A percentile compares a stretch with the other conserved stretches of the same genome.
phyloP scores from a whole-genome alignment of 2,329 filamentous ascomycete genomes.

The Paraphoma sp. region DNA sequence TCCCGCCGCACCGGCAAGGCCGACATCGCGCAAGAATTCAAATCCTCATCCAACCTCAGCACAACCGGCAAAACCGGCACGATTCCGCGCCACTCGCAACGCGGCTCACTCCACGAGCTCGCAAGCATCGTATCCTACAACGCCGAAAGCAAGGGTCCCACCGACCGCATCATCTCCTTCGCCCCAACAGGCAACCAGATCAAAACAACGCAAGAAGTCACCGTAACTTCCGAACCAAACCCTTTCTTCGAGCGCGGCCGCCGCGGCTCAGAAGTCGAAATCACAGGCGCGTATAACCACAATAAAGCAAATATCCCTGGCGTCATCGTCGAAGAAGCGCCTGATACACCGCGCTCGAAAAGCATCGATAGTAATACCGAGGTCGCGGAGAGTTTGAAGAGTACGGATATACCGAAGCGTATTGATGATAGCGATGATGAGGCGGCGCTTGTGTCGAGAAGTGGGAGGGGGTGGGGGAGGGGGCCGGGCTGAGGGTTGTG shows the following conservation, averaged over 20 bases:
- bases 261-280: constrained; percentile 14
- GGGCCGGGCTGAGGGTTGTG: no score
- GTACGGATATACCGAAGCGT: constrained; percentile 16
- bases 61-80: constrained; percentile 17
- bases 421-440: no score
- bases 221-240: constrained; percentile 32
- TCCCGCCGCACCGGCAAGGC: constrained; percentile 36
- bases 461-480: no score
- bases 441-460: no score
- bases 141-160: constrained; percentile 13
- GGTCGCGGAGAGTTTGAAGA: constrained; percentile 30
- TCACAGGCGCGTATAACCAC: constrained; percentile 6
- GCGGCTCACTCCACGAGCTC: constrained; percentile 33
- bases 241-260: constrained; percentile 16
- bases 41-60: constrained; percentile 32
- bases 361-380: constrained; percentile 33
- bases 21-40: constrained; percentile 38
- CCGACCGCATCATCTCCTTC: constrained; percentile 25
- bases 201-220: constrained; percentile 39
- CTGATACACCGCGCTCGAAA: constrained; percentile 12
- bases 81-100: background rate
- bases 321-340: constrained; percentile 16
- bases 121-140: constrained; percentile 27
- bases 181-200: constrained; percentile 35
- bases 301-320: constrained; percentile 8